These are phyloP conservation scores for Chaetomium sp. DNA, from an alignment of 2,329 filamentous ascomycete species.

Conservation along the genomic window DNA sequence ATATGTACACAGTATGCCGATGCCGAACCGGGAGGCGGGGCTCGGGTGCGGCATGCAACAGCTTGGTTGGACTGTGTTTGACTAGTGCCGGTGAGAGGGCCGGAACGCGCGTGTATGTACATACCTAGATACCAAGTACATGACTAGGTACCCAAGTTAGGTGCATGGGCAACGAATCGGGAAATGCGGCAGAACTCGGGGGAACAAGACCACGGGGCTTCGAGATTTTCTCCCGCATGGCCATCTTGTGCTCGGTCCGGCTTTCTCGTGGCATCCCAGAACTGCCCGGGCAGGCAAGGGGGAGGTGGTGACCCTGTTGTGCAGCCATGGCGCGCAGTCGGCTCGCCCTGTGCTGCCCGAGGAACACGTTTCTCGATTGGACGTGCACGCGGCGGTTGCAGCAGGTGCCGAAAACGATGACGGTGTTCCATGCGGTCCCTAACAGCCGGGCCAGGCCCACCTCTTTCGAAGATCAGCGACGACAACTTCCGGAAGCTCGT, in stretches of 20 bases:
- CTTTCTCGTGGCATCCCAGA: constrained; percentile 5
- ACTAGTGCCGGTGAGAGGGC: constrained; percentile 11
- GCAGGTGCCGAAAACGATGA: constrained; percentile 19
- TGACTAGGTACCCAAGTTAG: constrained; percentile 2
- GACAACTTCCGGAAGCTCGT: constrained; percentile 16
- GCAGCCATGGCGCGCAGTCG: constrained; percentile 19
- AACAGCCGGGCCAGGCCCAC: constrained; percentile 16
- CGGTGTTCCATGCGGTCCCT: constrained; percentile 14
- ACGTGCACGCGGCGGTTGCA: constrained; percentile 9
- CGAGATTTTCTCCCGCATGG: neutral
- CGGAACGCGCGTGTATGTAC: constrained; percentile 3
- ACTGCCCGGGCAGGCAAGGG: no score
- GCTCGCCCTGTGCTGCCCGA: neutral
- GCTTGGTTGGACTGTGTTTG: neutral
- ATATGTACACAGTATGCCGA: constrained; percentile 11
- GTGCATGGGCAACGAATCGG: constrained; percentile 21
- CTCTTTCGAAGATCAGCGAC: constrained; percentile 23
- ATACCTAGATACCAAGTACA: neutral
- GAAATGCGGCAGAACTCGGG: constrained; percentile 24
- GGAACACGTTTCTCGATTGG: constrained; percentile 26
- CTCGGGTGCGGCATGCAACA: constrained; percentile 17
- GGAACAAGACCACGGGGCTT: constrained; percentile 13
- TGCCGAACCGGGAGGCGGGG: constrained; percentile 12
- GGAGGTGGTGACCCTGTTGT: constrained; percentile 14
- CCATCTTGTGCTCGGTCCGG: neutral